Evolutionary conservation across 805 yeast genomes (phyloP).

Genomic region (Barnettozyma wickerhamii): DNA sequence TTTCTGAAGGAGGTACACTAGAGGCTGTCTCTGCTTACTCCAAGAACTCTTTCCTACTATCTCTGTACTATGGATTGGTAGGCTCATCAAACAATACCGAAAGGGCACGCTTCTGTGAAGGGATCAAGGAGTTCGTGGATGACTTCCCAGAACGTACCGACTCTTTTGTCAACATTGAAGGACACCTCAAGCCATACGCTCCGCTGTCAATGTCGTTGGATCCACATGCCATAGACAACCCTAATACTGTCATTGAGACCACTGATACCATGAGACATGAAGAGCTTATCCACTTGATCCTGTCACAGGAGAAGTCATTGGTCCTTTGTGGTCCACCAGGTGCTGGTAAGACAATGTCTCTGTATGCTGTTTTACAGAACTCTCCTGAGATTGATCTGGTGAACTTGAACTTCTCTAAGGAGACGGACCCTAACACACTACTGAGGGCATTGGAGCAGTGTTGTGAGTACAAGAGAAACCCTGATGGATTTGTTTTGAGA

Average conservation of each 20-base stretch:
- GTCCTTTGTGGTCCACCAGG: constrained; percentile 96
- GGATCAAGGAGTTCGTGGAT: constrained; percentile 8
- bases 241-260: constrained; percentile 73
- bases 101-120: constrained; percentile 19
- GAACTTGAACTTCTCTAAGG: constrained; percentile 79
- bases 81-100: constrained; percentile 31
- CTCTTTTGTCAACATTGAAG: constrained; percentile 41
- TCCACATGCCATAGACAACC: constrained; percentile 41
- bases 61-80: constrained; percentile 3
- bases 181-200: constrained; percentile 45
- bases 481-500: constrained; percentile 47
- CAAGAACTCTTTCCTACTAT: neutral
- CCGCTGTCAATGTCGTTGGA: constrained; percentile 37
- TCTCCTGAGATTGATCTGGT: constrained; percentile 55
- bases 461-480: constrained; percentile 54
- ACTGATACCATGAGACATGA: constrained; percentile 72
- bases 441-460: constrained; percentile 66
- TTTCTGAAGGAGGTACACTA: neutral
- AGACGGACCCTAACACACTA: constrained; percentile 59
- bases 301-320: constrained; percentile 54
- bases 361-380: constrained; percentile 60
- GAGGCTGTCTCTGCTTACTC: constrained; percentile 3
- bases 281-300: constrained; percentile 47
- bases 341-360: constrained; percentile 92
- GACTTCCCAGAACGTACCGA: constrained; percentile 24